phyloP scores from a whole-genome alignment of 1,284 basidiomycete species.

The Leccinum solheimii region DNA sequence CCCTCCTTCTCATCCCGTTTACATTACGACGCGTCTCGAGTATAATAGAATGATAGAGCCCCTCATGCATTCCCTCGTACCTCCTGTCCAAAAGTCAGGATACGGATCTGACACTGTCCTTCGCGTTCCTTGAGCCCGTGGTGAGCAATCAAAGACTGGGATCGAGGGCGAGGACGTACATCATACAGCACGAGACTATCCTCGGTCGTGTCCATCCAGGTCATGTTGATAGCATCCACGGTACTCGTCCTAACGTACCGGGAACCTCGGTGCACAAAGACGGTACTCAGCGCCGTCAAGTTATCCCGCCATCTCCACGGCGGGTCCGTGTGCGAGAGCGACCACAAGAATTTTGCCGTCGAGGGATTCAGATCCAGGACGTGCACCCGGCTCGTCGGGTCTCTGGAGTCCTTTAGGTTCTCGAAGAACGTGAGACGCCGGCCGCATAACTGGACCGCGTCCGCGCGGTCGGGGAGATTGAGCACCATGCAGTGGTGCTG shows the following conservation, averaged over 20 bases:
- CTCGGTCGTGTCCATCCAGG: constrained; percentile 38
- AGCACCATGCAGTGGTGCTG: constrained; percentile 34
- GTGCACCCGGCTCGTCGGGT: constrained; percentile 31
- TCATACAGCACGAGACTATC: constrained; percentile 35
- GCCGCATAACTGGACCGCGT: constrained; percentile 34
- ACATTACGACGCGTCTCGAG: constrained; percentile 1
- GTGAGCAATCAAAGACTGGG: constrained; percentile 7
- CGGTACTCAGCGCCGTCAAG: constrained; percentile 30
- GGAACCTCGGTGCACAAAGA: constrained; percentile 26
- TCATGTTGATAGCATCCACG: constrained; percentile 29
- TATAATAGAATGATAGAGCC: background rate
- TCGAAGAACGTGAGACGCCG: constrained; percentile 36
- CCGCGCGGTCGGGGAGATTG: constrained; percentile 35
- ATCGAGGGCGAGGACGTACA: constrained; percentile 18
- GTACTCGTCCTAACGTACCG: constrained; percentile 37
- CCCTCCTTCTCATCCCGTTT: background rate
- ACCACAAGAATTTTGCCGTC: constrained; percentile 28
- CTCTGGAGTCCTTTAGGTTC: constrained; percentile 20
- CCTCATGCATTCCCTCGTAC: constrained; percentile 17
- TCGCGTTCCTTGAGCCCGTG: constrained; percentile 29
- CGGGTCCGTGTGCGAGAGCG: constrained; percentile 28
- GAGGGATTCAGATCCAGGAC: constrained; percentile 34
- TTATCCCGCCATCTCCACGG: constrained; percentile 36
- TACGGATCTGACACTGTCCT: constrained; percentile 36
- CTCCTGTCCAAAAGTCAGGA: constrained; percentile 36